A percentile compares a stretch with the other conserved stretches of the same genome.
Conservation (phyloP, 768 basidiomycete genomes). For the Suillus sp. region DNA sequence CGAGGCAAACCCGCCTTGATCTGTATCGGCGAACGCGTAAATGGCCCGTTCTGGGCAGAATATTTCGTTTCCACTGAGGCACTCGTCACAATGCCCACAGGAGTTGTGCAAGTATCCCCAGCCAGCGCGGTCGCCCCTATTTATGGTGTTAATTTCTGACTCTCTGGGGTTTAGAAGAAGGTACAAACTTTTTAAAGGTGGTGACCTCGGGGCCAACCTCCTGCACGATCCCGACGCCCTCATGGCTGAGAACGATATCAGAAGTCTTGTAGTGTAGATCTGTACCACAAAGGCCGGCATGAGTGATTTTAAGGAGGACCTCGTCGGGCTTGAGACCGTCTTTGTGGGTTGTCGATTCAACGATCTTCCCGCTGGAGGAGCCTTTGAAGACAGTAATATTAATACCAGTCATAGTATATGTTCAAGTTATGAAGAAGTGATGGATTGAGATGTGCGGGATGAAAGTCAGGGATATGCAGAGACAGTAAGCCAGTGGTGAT, state of each 20-base stretch:
- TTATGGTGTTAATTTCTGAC: slow-evolving; percentile 6
- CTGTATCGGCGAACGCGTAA: slow-evolving; percentile 26
- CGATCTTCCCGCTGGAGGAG: slow-evolving; percentile 20
- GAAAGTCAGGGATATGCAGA: not conserved
- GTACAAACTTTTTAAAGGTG: slow-evolving; percentile 36
- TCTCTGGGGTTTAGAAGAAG: slow-evolving; percentile 13
- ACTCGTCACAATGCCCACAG: slow-evolving; percentile 37
- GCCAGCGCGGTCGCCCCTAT: slow-evolving; percentile 38
- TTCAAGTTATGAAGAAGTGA: not conserved
- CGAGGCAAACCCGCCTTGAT: slow-evolving; percentile 40
- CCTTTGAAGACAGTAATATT: slow-evolving; percentile 37
- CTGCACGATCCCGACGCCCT: slow-evolving; percentile 39
- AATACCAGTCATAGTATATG: slow-evolving; percentile 18
- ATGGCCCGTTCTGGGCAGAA: slow-evolving; percentile 28
- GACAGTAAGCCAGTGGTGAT: not conserved
- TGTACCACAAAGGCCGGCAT: slow-evolving; percentile 25
- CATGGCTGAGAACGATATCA: slow-evolving; percentile 43
- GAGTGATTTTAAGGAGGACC: slow-evolving; percentile 36
- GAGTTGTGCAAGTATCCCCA: slow-evolving; percentile 38
- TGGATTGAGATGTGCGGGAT: not conserved
- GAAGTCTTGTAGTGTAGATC: slow-evolving; percentile 29
- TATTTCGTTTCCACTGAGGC: slow-evolving; percentile 36
- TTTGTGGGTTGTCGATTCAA: slow-evolving; percentile 19
- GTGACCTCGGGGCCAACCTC: slow-evolving; percentile 33
- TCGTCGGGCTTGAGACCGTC: slow-evolving; percentile 27